These are phyloP conservation scores for Coemansia sp. DNA, from an alignment of 192 early-diverging fungal genomes.

Conservation along the genomic window DNA sequence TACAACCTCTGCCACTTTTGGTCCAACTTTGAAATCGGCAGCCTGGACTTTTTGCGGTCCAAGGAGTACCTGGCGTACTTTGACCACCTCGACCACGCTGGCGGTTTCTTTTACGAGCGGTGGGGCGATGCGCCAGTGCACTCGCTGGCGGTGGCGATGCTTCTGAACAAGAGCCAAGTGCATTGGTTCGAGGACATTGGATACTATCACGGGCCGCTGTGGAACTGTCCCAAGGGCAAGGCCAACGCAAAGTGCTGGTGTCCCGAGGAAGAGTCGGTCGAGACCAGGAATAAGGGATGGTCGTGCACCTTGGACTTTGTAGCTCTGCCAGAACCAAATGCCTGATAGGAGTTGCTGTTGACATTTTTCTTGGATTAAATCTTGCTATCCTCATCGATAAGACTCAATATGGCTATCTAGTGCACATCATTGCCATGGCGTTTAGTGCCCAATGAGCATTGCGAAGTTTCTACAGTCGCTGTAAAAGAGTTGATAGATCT, in stretches of 20 bases:
- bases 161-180: slow-evolving; percentile 59
- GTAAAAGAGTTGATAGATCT: background rate
- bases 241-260: slow-evolving; percentile 53
- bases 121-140: slow-evolving; percentile 71
- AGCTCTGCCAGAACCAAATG: slow-evolving; percentile 29
- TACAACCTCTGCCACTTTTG: slow-evolving; percentile 79
- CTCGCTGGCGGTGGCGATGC: slow-evolving; percentile 64
- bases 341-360: slow-evolving; percentile 2
- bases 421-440: background rate
- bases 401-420: background rate
- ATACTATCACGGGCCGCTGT: slow-evolving; percentile 39
- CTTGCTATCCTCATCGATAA: background rate
- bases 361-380: background rate
- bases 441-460: background rate
- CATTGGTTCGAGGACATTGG: slow-evolving; percentile 67
- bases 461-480: background rate
- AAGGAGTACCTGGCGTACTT: slow-evolving; percentile 67
- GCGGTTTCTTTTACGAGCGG: slow-evolving; percentile 89
- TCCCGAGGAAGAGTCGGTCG: slow-evolving; percentile 46
- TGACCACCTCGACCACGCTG: slow-evolving; percentile 70
- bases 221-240: slow-evolving; percentile 45
- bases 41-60: slow-evolving; percentile 68
- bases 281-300: slow-evolving; percentile 45
- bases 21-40: slow-evolving; percentile 90
- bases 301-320: slow-evolving; percentile 52